Evolutionary conservation across 495 filamentous ascomycete species (phyloP), one percentile per base, ranked within the genome.

Genomic region (Neurospora sp.): DNA sequence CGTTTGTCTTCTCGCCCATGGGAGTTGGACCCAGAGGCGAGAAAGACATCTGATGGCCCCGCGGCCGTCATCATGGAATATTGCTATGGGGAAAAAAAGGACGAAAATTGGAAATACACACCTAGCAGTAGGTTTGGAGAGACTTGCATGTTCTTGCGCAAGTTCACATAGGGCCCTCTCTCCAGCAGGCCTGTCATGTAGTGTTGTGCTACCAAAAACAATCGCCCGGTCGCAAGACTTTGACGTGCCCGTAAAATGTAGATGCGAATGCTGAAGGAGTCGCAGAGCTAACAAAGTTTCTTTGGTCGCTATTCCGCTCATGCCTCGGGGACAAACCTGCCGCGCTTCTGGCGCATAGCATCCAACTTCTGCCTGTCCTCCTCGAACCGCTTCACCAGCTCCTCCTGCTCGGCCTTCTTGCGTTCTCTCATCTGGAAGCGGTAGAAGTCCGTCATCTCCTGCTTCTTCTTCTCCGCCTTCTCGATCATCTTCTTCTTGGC

Each of bases 401-500:
- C 88, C 22, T 86, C 85, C 80, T 93, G 92, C 74, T 89, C 87
- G 76, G 89, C 89, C 87, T 99, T 99, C 84, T 89, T 89, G 84
- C 91, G 91, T 85, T 98, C 94, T 69, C 95, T 83, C 74, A 88
- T 86, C 87, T 99, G 96, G 85, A 98, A 99, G 73, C 94, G 89
- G 53, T 99, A 99, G 80, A 99, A 98, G 77, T 93, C 91, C 41
- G 88, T 87, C 75, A 89, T 81, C 9, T 89, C 91, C 65, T 86
- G 82, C 82, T 85, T 89, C 82, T 87, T 89, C 80, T 87, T 88
- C 77, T 87, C 85, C 65, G 86, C 82, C 82, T 87, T 89, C 83
- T 94, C 90, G 78, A 92, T 85, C 87, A 93, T 90, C 85, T 89
- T 89, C 81, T 89, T 88, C 74, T 88, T 88, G 76, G 90, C 85